Evolutionary conservation across 2,329 filamentous ascomycete genomes (phyloP), one percentile per base, ranked within the genome.

Genomic region (Exophiala lecanii-corni): DNA sequence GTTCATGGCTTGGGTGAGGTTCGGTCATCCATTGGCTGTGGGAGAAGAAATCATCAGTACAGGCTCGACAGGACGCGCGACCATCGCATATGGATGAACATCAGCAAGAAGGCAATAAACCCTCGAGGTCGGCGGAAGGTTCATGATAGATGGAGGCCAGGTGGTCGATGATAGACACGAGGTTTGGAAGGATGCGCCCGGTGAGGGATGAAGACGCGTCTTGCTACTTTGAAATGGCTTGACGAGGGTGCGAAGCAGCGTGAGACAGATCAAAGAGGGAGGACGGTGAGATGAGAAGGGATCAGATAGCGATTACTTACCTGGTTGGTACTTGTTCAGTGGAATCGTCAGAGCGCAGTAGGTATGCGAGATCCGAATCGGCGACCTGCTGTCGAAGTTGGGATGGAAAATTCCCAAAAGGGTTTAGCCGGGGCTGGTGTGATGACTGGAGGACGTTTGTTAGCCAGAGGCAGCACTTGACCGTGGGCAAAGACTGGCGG

Each of bases 1-100:
- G 67, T 72, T 73, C 70, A 73, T 72, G 61, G 68, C 69, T 68
- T 63, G 60, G 57, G 57, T 56, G 61, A 62, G 59, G 62, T 58
- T 62, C 62, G 65, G 52, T 51, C 41, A 67, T 68, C 68, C 68
- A 71, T 71, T 66, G 69, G 60, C 51, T 53, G 55, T 38, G 55
- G 48, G 39, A 54, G 39, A 58, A 50, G 55, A 53, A 56, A 56
- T 55, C 44, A 61, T 61, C 54, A 59, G 54, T 51, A 54, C 54
- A 32, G 33, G 37, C 38, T 40, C 48, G 39, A 32, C 16, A 34
- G 17, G 15, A 44, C 31, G 26, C 44, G 41, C 19, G 17, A 37
- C 25, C 45, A 52, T 53, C 43, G 15, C 39, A 37, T 25, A 36
- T 5, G 25, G 19, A 36, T 21, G 12, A 30, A n/a, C 10, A 9